Conservation (phyloP, 768 basidiomycete genomes). For the Cytidiella melzeri region DNA sequence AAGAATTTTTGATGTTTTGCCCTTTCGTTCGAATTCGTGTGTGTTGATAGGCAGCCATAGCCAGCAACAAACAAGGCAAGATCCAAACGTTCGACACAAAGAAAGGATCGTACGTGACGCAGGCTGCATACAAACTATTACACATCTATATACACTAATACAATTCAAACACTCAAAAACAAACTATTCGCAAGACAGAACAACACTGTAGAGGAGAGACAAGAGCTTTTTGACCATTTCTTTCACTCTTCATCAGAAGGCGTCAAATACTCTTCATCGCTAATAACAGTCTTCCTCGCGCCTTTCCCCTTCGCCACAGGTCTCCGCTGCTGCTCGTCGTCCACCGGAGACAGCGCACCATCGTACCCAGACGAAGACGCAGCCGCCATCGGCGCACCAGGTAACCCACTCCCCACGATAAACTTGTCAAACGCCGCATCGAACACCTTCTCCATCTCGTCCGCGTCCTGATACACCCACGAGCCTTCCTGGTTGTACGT, state of each 20-base stretch:
- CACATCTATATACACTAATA: too few relatives aligned
- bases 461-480: constrained; percentile 91
- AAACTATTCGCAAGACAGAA: too few relatives aligned
- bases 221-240: too few relatives aligned
- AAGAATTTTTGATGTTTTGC: too few relatives aligned
- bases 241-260: constrained; percentile 71
- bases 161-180: too few relatives aligned
- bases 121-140: too few relatives aligned
- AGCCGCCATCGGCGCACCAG: constrained; percentile 53
- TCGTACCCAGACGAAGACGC: constrained; percentile 42
- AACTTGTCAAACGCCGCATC: constrained; percentile 59
- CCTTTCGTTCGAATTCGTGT: too few relatives aligned
- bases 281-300: constrained; percentile 68
- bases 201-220: too few relatives aligned
- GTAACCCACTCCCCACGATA: constrained; percentile 64
- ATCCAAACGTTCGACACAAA: too few relatives aligned
- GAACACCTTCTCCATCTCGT: constrained; percentile 90
- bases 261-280: constrained; percentile 60
- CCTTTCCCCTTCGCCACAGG: constrained; percentile 52
- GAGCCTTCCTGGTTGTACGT: constrained; percentile 94
- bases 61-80: too few relatives aligned
- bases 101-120: too few relatives aligned
- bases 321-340: constrained; percentile 64
- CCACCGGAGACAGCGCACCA: constrained; percentile 73
- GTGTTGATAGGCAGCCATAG: too few relatives aligned